Base-by-base conservation (phyloP, 495 filamentous ascomycete species). In the Lindgomyces ingoldianus region DNA sequence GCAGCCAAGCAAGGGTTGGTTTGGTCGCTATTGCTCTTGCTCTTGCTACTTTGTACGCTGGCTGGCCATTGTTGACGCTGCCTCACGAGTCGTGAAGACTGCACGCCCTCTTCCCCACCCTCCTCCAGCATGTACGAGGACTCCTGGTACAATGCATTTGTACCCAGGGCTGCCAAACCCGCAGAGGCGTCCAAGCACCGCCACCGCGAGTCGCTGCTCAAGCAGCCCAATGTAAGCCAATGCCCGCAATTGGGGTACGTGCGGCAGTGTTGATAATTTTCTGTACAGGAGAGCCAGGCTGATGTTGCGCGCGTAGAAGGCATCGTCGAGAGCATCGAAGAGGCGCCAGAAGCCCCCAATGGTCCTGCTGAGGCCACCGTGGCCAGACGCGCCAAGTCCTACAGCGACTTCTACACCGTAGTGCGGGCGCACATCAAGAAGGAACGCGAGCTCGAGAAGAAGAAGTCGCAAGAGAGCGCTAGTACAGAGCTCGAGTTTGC, bases 321-420 rank as follows among this genome's bases (percentile, higher is more conserved):
- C 55, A 72, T 74, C 46, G 62, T 46, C 22, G 79, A 81, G 27
- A 63, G 81, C 2, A 74, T 76, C 58, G 83, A 87, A 71, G 84
- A 84, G 39, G 54, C 44, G 4, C 68, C 69, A 16, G 76, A 81
- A 42, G 72, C 76, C 62, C 59, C 69, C 48, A 78, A 80, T 57
- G 80, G 80, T 0, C 89, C 86, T 8, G 85, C 88, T 4, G 74
- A 82, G 70, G 84, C 88, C 18, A 87, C 84, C 0, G 53, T 90
- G 56, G 75, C 76, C 16, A 79, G 84, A 54, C 78, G 90, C 66
- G 86, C 89, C 48, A 89, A 90, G 70, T 92, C 89, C 8, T 91
- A 89, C 68, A 87, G 84, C 62, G 86, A 92, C 70, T 86, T 91
- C 66, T 86, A 87, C 72, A 76, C 85, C 71, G 82, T 83, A 26